Conservation (phyloP, 495 filamentous ascomycete species). For the Penicillium steckii region DNA sequence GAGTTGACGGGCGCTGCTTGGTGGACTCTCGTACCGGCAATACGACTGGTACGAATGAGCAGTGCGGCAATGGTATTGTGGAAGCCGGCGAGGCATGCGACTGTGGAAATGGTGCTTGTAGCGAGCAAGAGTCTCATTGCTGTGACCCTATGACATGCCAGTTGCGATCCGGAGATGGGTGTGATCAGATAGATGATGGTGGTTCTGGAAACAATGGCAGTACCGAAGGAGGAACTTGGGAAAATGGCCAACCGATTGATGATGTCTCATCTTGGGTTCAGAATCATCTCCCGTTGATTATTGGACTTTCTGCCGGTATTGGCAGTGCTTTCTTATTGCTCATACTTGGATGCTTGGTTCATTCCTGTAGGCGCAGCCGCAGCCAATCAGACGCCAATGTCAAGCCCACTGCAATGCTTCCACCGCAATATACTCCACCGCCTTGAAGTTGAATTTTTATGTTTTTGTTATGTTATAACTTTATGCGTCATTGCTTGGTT, state of each 20-base stretch:
- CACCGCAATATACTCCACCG: too few relatives aligned
- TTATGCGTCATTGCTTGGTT: too few relatives aligned
- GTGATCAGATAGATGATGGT: too few relatives aligned
- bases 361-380: background rate
- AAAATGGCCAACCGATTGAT: background rate
- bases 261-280: background rate
- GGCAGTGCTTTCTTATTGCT: background rate
- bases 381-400: too few relatives aligned
- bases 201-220: conserved; percentile 52
- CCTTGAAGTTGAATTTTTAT: too few relatives aligned
- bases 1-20: conserved; percentile 68
- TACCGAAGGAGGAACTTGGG: background rate
- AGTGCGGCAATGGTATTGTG: conserved; percentile 92
- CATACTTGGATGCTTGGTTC: background rate
- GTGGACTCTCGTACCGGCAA: conserved; percentile 55
- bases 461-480: too few relatives aligned
- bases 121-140: conserved; percentile 57
- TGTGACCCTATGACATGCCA: conserved; percentile 85
- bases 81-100: conserved; percentile 92
- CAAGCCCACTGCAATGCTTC: too few relatives aligned
- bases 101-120: conserved; percentile 72
- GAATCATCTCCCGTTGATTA: background rate
- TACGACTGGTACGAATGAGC: too few relatives aligned
- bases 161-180: conserved; percentile 67
- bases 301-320: background rate